Evolutionary conservation across 345 rosid genomes (phyloP).

Genomic region (Cardamine occulta): DNA sequence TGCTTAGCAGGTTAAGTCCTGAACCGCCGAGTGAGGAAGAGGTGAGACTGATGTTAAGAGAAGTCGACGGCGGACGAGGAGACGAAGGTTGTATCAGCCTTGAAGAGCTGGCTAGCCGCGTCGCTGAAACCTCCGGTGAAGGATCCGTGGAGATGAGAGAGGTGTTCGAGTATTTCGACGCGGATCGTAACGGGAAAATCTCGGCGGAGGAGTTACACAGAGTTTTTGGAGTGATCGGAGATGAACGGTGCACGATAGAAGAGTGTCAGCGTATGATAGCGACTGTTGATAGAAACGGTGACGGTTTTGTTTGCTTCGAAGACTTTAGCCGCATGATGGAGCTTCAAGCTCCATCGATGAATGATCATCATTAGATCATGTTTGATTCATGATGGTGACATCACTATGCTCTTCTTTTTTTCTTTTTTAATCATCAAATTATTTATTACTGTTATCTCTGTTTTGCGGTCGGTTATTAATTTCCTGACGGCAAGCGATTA

Average conservation of each 20-base stretch:
- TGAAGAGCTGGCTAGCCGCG: conserved; percentile 54
- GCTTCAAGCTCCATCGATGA: conserved; percentile 41
- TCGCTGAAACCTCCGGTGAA: conserved; percentile 48
- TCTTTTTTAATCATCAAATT: neutral
- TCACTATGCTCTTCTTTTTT: conserved; percentile 10
- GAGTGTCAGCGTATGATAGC: conserved; percentile 97
- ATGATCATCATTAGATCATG: conserved; percentile 32
- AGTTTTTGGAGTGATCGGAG: conserved; percentile 64
- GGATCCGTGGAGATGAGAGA: conserved; percentile 64
- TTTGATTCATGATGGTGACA: conserved; percentile 40
- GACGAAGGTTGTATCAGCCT: conserved; percentile 58
- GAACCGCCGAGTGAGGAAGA: conserved; percentile 66
- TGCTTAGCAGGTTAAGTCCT: conserved; percentile 59
- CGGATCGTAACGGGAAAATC: conserved; percentile 86
- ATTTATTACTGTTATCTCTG: conserved; percentile 10
- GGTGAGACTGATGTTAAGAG: conserved; percentile 60
- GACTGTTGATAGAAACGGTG: conserved; percentile 67
- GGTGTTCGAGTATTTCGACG: conserved; percentile 75
- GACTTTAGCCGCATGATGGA: conserved; percentile 89
- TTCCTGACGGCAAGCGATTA: conserved; percentile 19
- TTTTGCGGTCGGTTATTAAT: conserved; percentile 13
- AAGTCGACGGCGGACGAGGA: conserved; percentile 50
- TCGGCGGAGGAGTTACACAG: conserved; percentile 75
- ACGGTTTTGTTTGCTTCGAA: conserved; percentile 90
- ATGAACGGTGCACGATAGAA: conserved; percentile 74